Conservation (phyloP, 257 asterid species). For the Solanum piurae region DNA sequence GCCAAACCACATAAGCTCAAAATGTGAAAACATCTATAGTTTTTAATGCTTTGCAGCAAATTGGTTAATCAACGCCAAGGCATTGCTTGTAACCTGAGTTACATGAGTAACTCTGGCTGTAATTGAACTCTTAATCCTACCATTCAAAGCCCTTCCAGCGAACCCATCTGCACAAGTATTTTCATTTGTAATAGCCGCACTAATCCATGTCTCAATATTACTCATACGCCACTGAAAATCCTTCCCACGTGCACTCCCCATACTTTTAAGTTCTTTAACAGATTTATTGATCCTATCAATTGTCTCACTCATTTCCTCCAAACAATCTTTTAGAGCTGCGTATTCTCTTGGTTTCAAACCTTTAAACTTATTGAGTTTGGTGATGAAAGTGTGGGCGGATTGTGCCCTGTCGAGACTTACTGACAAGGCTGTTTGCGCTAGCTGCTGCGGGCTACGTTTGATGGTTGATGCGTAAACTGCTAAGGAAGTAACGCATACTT, state of each 20-base stretch:
- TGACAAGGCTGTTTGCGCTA: constrained; percentile 4
- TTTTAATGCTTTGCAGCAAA: constrained; percentile 36
- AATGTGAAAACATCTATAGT: not conserved
- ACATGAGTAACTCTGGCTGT: constrained; percentile 46
- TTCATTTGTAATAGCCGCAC: constrained; percentile 62
- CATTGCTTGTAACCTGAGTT: constrained; percentile 55
- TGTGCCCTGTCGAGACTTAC: constrained; percentile 7
- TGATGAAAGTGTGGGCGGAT: not conserved
- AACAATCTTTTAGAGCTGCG: constrained; percentile 12
- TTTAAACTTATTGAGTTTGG: not conserved
- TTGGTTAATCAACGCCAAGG: constrained; percentile 53
- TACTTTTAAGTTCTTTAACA: constrained; percentile 27
- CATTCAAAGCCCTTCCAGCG: constrained; percentile 41
- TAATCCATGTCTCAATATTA: constrained; percentile 67
- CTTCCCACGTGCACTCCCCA: constrained; percentile 16
- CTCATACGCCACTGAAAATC: constrained; percentile 40
- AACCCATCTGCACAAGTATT: constrained; percentile 55
- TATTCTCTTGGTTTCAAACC: constrained; percentile 8
- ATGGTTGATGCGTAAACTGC: constrained; percentile 2
- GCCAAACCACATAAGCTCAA: not conserved
- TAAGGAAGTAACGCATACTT: constrained; percentile 4
- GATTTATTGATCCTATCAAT: constrained; percentile 5
- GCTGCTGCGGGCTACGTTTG: constrained; percentile 5
- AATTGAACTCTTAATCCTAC: constrained; percentile 35
- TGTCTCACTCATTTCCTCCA: constrained; percentile 5